Percentiles rank a stretch among this genome's conserved stretches.
phyloP scores from a whole-genome alignment of 2,329 filamentous ascomycete genomes.

The Aspergillus transmontanensis region DNA sequence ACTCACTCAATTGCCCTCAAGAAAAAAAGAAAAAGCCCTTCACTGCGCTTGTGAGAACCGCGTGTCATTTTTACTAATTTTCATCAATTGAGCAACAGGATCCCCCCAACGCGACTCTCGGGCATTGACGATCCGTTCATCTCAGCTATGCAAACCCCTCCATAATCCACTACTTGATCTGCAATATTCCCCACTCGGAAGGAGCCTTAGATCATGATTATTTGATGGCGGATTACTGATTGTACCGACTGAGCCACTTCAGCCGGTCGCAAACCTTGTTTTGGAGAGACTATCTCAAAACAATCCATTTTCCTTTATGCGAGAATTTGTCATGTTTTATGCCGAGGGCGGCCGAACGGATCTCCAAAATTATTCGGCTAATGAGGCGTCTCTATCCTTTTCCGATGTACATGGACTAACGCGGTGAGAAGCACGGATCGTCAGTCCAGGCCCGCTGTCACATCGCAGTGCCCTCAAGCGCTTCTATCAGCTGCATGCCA shows the following conservation, averaged over 20 bases:
- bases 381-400: neutral
- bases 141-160: neutral
- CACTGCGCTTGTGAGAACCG: neutral
- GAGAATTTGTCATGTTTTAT: slow-evolving; percentile 27
- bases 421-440: neutral
- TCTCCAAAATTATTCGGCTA: neutral
- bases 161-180: neutral
- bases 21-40: neutral
- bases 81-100: neutral
- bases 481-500: neutral
- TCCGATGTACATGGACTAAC: neutral
- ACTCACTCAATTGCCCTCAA: neutral
- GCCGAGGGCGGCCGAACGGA: slow-evolving; percentile 9
- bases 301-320: slow-evolving; percentile 7
- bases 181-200: neutral
- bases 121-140: neutral
- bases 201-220: neutral
- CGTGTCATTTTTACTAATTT: neutral
- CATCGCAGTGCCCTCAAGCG: too few relatives aligned
- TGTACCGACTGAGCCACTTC: neutral
- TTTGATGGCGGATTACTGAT: neutral
- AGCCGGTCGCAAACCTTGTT: slow-evolving; percentile 14
- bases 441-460: neutral
- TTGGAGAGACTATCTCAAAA: slow-evolving; percentile 11
- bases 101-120: neutral